A percentile compares a stretch with the other conserved stretches of the same genome.
Evolutionary conservation across 192 early-diverging fungal species (phyloP).

Genomic region (Rhizophagus clarus): DNA sequence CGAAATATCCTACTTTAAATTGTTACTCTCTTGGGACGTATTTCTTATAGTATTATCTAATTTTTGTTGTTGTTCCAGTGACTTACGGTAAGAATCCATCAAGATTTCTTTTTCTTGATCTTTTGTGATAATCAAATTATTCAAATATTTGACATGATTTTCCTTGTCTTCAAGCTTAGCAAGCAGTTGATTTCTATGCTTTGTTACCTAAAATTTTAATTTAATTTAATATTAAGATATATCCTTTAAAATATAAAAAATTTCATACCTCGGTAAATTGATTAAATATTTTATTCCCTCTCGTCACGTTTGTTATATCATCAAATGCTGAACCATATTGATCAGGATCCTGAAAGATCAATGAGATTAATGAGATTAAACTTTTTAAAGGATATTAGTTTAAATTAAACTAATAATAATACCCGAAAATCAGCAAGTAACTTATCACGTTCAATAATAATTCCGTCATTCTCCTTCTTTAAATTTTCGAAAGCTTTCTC

Average conservation of each 20-base stretch:
- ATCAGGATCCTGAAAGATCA: no score
- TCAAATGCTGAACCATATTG: no score
- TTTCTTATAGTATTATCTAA: not conserved
- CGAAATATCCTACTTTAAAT: no score
- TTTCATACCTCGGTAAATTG: no score
- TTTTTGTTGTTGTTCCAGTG: not conserved
- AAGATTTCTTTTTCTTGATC: slow-evolving; percentile 5
- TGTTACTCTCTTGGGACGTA: no score
- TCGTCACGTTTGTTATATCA: no score
- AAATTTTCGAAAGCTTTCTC: not conserved
- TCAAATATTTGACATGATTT: slow-evolving; percentile 2
- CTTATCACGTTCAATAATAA: not conserved
- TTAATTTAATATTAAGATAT: no score
- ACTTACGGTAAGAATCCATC: not conserved
- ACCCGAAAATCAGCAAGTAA: not conserved
- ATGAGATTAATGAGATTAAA: no score
- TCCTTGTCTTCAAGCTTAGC: not conserved
- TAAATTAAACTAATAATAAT: not conserved
- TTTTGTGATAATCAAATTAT: not conserved
- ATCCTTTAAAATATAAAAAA: no score
- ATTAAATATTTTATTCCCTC: no score
- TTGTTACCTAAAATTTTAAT: not conserved
- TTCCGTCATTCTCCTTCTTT: not conserved
- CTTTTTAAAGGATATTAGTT: no score
- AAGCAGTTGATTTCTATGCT: not conserved